These are phyloP conservation scores for Amborella trichopoda DNA, from an alignment of 164 flowering plant genomes.

Conservation along the genomic window DNA sequence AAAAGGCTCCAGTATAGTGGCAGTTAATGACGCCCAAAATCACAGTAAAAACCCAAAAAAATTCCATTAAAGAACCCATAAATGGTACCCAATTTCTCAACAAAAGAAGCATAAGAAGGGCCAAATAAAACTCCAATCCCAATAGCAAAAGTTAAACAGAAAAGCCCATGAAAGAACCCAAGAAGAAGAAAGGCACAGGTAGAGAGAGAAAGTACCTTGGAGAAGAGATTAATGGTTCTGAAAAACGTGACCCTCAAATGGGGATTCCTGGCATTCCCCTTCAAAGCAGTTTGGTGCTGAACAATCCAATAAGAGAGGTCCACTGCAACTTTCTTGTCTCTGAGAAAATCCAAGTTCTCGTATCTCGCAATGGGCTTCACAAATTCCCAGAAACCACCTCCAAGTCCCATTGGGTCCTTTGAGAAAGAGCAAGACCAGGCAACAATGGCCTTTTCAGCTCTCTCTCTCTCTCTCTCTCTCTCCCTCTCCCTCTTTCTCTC, in stretches of 20 bases:
- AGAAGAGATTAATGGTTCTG: slow-evolving; percentile 73
- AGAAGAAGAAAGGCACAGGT: not conserved
- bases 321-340: slow-evolving; percentile 81
- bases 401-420: slow-evolving; percentile 48
- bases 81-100: not conserved
- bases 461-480: too few relatives aligned
- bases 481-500: too few relatives aligned
- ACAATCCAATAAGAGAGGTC: slow-evolving; percentile 90
- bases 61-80: too few relatives aligned
- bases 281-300: slow-evolving; percentile 70
- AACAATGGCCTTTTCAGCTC: too few relatives aligned
- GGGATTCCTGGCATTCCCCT: slow-evolving; percentile 36
- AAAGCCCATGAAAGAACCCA: not conserved
- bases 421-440: too few relatives aligned
- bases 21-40: too few relatives aligned
- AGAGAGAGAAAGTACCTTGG: slow-evolving; percentile 37
- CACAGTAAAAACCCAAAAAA: too few relatives aligned
- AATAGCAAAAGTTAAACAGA: too few relatives aligned
- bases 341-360: slow-evolving; percentile 52
- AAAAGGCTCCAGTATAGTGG: too few relatives aligned
- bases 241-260: slow-evolving; percentile 77
- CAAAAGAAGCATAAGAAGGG: not conserved
- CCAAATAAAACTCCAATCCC: not conserved
- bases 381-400: slow-evolving; percentile 78
- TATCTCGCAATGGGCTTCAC: slow-evolving; percentile 62